These are phyloP conservation scores for Phyllosticta paracitricarpa DNA, from an alignment of 2,329 filamentous ascomycete genomes.

Conservation along the genomic window DNA sequence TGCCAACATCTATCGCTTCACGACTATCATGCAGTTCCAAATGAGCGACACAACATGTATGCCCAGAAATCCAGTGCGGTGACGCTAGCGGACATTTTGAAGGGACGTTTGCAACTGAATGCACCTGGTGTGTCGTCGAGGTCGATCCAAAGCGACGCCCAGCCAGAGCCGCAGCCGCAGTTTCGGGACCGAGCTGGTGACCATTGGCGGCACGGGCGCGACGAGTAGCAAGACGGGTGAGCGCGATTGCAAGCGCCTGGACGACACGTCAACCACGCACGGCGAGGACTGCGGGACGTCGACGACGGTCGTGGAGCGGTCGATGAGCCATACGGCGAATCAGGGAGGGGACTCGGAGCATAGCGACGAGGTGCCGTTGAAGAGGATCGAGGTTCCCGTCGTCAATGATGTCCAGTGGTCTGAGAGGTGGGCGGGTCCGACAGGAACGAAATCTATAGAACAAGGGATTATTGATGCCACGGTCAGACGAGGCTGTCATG, in stretches of 20 bases:
- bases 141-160: not conserved
- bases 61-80: not conserved
- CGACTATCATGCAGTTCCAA: conserved; percentile 13
- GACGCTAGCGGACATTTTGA: not conserved
- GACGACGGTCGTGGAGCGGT: not conserved
- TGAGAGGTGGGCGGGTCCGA: not conserved
- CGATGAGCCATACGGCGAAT: not conserved
- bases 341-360: not conserved
- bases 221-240: conserved; percentile 7
- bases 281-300: not conserved
- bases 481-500: not conserved
- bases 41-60: conserved; percentile 11
- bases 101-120: conserved; percentile 12
- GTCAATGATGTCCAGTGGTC: conserved; percentile 5
- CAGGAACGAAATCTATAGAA: not conserved
- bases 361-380: conserved; percentile 1
- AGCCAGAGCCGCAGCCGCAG: not conserved
- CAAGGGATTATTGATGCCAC: not conserved
- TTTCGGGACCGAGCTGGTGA: not conserved
- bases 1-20: conserved; percentile 14
- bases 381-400: not conserved
- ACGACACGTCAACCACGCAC: not conserved
- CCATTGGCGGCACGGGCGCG: conserved; percentile 1
- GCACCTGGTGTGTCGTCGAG: conserved; percentile 14
- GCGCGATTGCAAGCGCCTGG: conserved; percentile 7